Conservation (phyloP, 768 basidiomycete species). For the Cystofilobasidium bisporidii region DNA sequence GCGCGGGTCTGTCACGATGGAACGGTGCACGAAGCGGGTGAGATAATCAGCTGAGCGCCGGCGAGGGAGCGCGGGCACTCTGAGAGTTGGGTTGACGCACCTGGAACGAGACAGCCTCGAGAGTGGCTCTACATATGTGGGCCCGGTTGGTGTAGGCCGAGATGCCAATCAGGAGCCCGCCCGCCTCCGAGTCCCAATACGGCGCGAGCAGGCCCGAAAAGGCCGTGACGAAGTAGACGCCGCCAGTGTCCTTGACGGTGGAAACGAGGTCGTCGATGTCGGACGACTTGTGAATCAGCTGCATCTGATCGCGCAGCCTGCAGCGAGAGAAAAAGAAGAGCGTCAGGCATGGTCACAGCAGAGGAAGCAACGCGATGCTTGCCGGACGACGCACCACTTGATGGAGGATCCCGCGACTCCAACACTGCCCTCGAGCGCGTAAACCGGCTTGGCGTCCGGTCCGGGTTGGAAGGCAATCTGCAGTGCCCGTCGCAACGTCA, state of each 20-base stretch:
- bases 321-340: not conserved
- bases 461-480: slow-evolving; percentile 87
- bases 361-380: not conserved
- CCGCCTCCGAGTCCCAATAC: slow-evolving; percentile 82
- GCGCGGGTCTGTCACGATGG: slow-evolving; percentile 64
- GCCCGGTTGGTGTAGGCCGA: slow-evolving; percentile 64
- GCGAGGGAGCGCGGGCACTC: too few species aligned
- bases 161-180: slow-evolving; percentile 69
- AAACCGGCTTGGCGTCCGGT: slow-evolving; percentile 63
- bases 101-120: slow-evolving; percentile 83
- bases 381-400: slow-evolving; percentile 53
- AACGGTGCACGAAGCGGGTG: too few species aligned
- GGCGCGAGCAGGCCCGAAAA: slow-evolving; percentile 94
- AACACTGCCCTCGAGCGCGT: slow-evolving; percentile 90
- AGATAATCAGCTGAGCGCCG: too few species aligned
- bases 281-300: slow-evolving; percentile 62
- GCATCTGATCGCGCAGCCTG: slow-evolving; percentile 82
- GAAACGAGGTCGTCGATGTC: slow-evolving; percentile 80
- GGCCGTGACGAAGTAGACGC: slow-evolving; percentile 48
- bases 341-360: not conserved
- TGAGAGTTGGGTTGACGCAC: too few species aligned
- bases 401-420: slow-evolving; percentile 91
- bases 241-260: slow-evolving; percentile 66
- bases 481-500: not conserved
- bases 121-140: slow-evolving; percentile 86